Percentiles rank a stretch among this genome's conserved stretches.
Evolutionary conservation across 805 yeast species (phyloP).

Genomic region (Pichia scutulata): DNA sequence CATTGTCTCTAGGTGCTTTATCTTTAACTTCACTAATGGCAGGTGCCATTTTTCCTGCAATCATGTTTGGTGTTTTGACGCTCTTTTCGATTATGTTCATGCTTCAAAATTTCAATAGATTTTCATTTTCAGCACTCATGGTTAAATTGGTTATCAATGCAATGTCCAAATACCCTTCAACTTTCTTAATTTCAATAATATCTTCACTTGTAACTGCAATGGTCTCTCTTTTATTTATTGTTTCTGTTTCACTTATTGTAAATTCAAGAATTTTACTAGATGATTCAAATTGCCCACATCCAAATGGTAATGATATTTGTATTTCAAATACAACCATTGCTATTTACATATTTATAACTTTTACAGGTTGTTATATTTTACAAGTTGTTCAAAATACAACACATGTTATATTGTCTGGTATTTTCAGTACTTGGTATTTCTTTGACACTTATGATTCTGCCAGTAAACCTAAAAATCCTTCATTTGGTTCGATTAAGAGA

Average conservation of each 20-base stretch:
- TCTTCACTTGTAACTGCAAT: constrained; percentile 44
- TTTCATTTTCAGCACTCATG: constrained; percentile 25
- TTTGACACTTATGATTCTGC: constrained; percentile 33
- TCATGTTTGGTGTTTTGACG: constrained; percentile 16
- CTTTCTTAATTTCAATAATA: constrained; percentile 38
- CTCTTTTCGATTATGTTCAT: constrained; percentile 18
- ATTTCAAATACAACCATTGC: constrained; percentile 23
- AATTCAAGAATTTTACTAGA: constrained; percentile 20
- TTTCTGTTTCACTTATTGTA: constrained; percentile 50
- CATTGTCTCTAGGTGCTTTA: constrained; percentile 21
- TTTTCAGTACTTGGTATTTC: constrained; percentile 90
- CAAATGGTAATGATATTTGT: constrained; percentile 24
- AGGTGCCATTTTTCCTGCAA: constrained; percentile 16
- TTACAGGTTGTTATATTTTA: constrained; percentile 76
- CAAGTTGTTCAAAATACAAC: constrained; percentile 77
- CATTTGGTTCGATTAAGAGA: constrained; percentile 67
- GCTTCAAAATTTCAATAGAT: constrained; percentile 19
- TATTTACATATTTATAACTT: constrained; percentile 53
- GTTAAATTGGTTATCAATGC: constrained; percentile 56
- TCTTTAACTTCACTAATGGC: constrained; percentile 14
- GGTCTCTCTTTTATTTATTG: constrained; percentile 54
- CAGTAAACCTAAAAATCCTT: constrained; percentile 67
- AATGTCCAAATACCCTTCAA: constrained; percentile 64
- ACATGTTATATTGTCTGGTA: constrained; percentile 75
- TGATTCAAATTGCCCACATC: constrained; percentile 48